Base-by-base conservation (phyloP, 2,329 filamentous ascomycete genomes). In the Fusarium mangiferae region DNA sequence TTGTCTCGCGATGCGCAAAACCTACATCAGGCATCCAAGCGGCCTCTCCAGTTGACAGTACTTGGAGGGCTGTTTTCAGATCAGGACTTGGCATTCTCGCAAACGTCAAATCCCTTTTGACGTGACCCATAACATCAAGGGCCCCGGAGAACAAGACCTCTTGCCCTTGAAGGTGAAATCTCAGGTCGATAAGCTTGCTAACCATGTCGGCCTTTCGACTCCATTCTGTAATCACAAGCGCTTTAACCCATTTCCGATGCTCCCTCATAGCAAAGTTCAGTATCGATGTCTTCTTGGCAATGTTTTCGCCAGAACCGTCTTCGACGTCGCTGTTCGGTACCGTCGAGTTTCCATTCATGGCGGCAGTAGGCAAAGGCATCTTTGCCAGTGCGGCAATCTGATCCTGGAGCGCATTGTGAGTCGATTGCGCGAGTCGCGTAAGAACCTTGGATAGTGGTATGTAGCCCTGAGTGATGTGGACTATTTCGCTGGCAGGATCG, bases 171-270 rank as follows among this genome's bases (percentile, higher is more conserved):
- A 97, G 87, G 85, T 96, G 94, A 33, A 88, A 87, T 79, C 93
- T 93, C 73, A 99, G 84, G 79, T 98, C 95, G 74, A 98, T 97
- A 69, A 98, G 87, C 82, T 93, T 94, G 84, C 92, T 93, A 76
- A 98, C 93, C 76, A 93, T 90, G 44, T 90, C 88, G 39, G 92
- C 91, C 81, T 93, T 92, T 78, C 93, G 89, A 80, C 93, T 94
- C 96, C 96, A 99, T 83, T 96, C 93, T 4, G 93, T 91, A 52
- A 99, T 91, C 28, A 99, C 94, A 26, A 98, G 87, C 13, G 95
- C 90, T 84, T 99, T 98, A 81, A 97, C 94, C 87, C 97, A 98
- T 84, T 94, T 94, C 36, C 92, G 91, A 79, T 98, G 92, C 78
- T 93, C 90, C 28, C 91, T 89, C 80, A 96, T 92, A 14, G 93